These are phyloP conservation scores for Myriosclerotinia scirpicola DNA, from an alignment of 2,329 filamentous ascomycete species.

Conservation along the genomic window DNA sequence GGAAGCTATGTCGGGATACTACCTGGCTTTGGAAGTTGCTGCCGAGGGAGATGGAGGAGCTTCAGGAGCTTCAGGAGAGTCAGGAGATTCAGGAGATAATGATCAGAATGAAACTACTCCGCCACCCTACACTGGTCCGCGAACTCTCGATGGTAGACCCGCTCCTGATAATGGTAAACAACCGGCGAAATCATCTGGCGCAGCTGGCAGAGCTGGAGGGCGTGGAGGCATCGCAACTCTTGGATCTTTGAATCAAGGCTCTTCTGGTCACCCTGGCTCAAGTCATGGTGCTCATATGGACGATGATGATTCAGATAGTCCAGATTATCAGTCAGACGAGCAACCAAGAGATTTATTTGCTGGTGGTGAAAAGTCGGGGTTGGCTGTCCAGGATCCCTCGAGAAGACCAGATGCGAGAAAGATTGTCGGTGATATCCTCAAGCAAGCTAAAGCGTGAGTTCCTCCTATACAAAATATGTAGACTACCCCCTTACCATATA, in stretches of 20 bases:
- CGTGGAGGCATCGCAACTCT: conserved; percentile 58
- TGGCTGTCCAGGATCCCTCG: conserved; percentile 64
- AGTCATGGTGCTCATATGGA: conserved; percentile 52
- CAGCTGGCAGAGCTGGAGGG: conserved; percentile 31
- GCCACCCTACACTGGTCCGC: conserved; percentile 55
- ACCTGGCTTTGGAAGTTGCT: conserved; percentile 40
- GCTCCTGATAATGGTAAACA: conserved; percentile 44
- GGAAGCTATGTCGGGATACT: conserved; percentile 62
- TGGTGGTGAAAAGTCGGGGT: conserved; percentile 79
- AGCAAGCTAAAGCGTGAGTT: conserved; percentile 60
- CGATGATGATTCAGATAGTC: conserved; percentile 60
- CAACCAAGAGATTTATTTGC: conserved; percentile 72
- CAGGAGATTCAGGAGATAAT: conserved; percentile 45
- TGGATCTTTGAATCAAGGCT: conserved; percentile 45
- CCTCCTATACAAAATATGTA: background rate
- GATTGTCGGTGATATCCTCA: conserved; percentile 62
- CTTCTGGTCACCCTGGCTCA: conserved; percentile 32
- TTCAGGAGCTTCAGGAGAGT: conserved; percentile 46
- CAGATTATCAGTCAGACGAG: conserved; percentile 55
- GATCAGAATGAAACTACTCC: conserved; percentile 43
- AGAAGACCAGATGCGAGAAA: conserved; percentile 50
- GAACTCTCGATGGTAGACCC: conserved; percentile 63
- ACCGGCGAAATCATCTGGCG: conserved; percentile 27
- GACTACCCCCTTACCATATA: background rate
- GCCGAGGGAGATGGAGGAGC: conserved; percentile 52